phyloP scores from a whole-genome alignment of 2,329 filamentous ascomycete genomes.

The Scedosporium aurantiacum region DNA sequence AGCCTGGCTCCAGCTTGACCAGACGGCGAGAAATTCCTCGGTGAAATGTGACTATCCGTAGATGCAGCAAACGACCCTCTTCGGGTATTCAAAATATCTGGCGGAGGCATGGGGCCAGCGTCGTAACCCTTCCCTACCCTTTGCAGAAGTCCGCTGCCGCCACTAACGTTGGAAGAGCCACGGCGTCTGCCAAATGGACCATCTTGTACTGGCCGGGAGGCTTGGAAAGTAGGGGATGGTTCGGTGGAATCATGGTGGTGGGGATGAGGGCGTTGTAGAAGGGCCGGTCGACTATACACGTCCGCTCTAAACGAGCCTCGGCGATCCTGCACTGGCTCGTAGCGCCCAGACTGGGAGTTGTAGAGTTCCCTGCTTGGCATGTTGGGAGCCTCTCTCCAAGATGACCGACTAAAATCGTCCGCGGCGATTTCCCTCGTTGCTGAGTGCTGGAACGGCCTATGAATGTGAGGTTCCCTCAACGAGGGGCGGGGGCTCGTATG shows the following conservation, averaged over 20 bases:
- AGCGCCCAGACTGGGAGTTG: conserved; percentile 90
- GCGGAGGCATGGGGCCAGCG: conserved; percentile 23
- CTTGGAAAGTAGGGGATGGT: conserved; percentile 79
- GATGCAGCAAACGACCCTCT: conserved; percentile 39
- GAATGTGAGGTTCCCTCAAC: conserved; percentile 43
- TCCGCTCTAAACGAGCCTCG: conserved; percentile 61
- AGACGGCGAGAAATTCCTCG: conserved; percentile 29
- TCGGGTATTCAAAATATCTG: conserved; percentile 24
- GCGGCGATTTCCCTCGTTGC: conserved; percentile 72
- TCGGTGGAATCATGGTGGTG: conserved; percentile 58
- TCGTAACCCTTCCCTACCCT: conserved; percentile 35
- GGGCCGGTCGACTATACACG: conserved; percentile 57
- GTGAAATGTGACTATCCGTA: conserved; percentile 39
- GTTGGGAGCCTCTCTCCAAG: conserved; percentile 61
- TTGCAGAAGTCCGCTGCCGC: conserved; percentile 61
- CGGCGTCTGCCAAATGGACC: conserved; percentile 63
- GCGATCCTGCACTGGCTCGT: conserved; percentile 77
- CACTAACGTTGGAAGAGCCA: conserved; percentile 85
- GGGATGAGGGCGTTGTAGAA: conserved; percentile 63
- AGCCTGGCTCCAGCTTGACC: conserved; percentile 16
- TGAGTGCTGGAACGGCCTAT: conserved; percentile 36
- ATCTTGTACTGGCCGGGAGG: conserved; percentile 56
- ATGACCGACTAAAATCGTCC: conserved; percentile 80
- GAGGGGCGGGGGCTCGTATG: conserved; percentile 32
- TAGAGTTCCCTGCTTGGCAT: conserved; percentile 66